Conservation (phyloP, 2,329 filamentous ascomycete species). For the Fusarium falciforme region DNA sequence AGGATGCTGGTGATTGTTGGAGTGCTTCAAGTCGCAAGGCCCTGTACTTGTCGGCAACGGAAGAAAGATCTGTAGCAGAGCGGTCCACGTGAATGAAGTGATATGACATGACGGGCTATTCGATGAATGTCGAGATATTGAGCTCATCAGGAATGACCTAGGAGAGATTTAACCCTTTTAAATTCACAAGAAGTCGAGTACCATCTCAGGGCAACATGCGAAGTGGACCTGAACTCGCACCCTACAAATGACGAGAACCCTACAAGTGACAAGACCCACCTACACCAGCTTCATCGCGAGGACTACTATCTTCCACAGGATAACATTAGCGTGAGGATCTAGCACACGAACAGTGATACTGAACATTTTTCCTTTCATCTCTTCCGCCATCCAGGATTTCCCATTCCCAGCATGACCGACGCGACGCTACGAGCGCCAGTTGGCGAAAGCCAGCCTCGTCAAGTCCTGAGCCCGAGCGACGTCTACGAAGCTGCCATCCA, state of each 20-base stretch:
- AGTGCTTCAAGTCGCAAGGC: background rate
- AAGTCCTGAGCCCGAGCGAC: too few species aligned
- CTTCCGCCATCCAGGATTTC: too few species aligned
- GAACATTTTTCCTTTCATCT: too few species aligned
- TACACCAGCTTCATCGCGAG: too few species aligned
- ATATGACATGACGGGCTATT: background rate
- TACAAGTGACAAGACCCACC: too few species aligned
- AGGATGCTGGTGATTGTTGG: background rate
- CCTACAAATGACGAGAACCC: background rate
- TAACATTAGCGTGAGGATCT: too few species aligned
- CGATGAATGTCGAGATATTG: background rate
- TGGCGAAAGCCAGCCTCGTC: too few species aligned
- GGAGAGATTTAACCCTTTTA: background rate
- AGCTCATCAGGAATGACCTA: background rate
- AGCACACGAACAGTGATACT: too few species aligned
- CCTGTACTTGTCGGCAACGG: background rate
- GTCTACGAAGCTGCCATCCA: too few species aligned
- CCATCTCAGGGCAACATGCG: background rate
- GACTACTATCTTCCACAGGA: too few species aligned
- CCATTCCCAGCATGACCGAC: too few species aligned
- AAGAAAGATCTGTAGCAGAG: background rate
- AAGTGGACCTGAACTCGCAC: background rate
- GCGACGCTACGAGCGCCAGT: too few species aligned
- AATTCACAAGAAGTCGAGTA: background rate
- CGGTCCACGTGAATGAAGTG: background rate